Conservation (phyloP, 75 land plant species). For the Sequoiadendron giganteum region DNA sequence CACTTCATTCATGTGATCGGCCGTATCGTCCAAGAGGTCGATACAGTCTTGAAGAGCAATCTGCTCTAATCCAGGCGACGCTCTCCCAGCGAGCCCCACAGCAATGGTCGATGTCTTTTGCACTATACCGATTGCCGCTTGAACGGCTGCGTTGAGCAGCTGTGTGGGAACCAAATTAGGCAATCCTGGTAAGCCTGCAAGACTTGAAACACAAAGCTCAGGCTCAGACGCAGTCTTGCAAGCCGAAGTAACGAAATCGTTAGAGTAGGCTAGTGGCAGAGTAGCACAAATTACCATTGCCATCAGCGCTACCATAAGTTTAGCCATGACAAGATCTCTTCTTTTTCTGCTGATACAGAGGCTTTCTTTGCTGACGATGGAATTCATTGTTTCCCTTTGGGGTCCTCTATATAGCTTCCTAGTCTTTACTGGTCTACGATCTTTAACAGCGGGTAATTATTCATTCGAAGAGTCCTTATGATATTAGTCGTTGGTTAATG, state of each 20-base stretch:
- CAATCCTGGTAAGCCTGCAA: not conserved
- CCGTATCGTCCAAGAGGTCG: conserved; percentile 19
- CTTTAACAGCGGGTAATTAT: too few species aligned
- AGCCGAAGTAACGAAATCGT: not conserved
- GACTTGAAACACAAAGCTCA: conserved; percentile 13
- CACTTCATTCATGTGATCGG: conserved; percentile 10
- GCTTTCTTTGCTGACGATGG: too few species aligned
- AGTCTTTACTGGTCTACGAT: too few species aligned
- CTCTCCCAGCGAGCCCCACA: conserved; percentile 3
- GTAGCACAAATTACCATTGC: too few species aligned
- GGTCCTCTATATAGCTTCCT: too few species aligned
- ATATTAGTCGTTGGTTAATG: too few species aligned
- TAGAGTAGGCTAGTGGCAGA: not conserved
- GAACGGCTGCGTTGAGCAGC: conserved; percentile 22
- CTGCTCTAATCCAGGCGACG: not conserved
- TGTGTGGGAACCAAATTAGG: not conserved
- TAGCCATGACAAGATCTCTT: too few species aligned
- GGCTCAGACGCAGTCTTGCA: conserved; percentile 23
- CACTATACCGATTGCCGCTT: conserved; percentile 10
- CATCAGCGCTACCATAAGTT: too few species aligned
- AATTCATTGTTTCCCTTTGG: too few species aligned
- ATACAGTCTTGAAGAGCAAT: conserved; percentile 28
- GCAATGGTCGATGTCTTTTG: not conserved
- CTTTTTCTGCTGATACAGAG: too few species aligned
- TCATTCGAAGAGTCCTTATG: too few species aligned